These are phyloP conservation scores for Annulohypoxylon truncatum DNA, from an alignment of 2,329 filamentous ascomycete species.

Conservation along the genomic window DNA sequence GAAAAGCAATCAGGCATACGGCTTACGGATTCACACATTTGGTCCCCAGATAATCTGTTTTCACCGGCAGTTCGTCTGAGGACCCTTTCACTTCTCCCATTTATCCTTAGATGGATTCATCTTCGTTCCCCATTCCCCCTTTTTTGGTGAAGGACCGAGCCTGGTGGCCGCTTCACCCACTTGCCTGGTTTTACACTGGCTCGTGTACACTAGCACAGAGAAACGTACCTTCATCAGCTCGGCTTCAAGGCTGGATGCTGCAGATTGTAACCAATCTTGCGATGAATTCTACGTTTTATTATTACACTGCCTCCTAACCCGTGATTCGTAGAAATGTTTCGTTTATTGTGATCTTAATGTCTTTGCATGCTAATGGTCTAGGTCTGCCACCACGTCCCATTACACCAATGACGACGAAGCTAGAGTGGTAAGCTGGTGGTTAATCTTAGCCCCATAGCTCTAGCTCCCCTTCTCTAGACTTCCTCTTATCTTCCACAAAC, in stretches of 20 bases:
- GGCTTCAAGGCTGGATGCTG: background rate
- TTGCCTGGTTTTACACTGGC: background rate
- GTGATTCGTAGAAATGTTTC: conserved; percentile 4
- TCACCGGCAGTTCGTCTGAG: background rate
- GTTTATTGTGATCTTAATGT: conserved; percentile 5
- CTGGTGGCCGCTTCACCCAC: background rate
- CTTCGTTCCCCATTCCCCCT: background rate
- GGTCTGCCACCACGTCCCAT: background rate
- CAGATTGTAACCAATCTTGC: conserved; percentile 8
- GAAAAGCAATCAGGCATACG: conserved; percentile 20
- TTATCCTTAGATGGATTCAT: background rate
- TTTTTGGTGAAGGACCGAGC: background rate
- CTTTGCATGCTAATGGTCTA: background rate
- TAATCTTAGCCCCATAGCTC: background rate
- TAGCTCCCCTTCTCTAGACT: background rate
- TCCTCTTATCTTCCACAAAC: background rate
- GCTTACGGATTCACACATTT: conserved; percentile 24
- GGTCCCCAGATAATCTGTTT: background rate
- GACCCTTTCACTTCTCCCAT: background rate
- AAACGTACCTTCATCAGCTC: conserved; percentile 13
- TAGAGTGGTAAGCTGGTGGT: background rate
- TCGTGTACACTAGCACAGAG: conserved; percentile 20
- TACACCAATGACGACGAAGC: background rate
- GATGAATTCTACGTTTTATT: conserved; percentile 1
- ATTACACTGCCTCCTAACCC: background rate